Conservation (phyloP, 1,284 basidiomycete genomes). For the Cutaneotrichosporon sp. region DNA sequence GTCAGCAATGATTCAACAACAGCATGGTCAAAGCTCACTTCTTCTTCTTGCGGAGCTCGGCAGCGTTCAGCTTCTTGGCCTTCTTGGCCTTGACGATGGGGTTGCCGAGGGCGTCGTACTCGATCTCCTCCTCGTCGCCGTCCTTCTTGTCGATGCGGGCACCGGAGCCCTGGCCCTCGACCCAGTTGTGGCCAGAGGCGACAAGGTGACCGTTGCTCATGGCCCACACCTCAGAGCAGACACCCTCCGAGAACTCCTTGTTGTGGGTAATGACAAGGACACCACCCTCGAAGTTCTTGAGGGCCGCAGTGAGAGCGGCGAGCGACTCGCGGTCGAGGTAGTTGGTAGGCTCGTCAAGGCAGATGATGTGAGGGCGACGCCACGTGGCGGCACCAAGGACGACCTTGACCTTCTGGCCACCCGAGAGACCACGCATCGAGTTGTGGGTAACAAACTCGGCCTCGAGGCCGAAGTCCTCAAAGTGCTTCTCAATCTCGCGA, state of each 20-base stretch:
- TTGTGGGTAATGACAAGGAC: slow-evolving; percentile 96
- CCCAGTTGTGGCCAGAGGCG: slow-evolving; percentile 97
- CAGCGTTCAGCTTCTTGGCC: slow-evolving; percentile 74
- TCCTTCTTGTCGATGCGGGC: slow-evolving; percentile 82
- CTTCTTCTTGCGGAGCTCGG: slow-evolving; percentile 83
- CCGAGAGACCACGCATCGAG: slow-evolving; percentile 94
- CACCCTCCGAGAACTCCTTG: slow-evolving; percentile 91
- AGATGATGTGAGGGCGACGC: slow-evolving; percentile 96
- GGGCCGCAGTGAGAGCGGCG: slow-evolving; percentile 90
- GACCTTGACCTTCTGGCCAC: slow-evolving; percentile 99
- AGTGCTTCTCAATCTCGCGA: slow-evolving; percentile 97
- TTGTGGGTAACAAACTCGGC: slow-evolving; percentile 87
- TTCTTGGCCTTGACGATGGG: slow-evolving; percentile 61
- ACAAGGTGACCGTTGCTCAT: slow-evolving; percentile 90
- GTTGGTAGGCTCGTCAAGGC: slow-evolving; percentile 93
- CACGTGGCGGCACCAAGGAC: slow-evolving; percentile 97
- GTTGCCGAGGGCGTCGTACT: slow-evolving; percentile 85
- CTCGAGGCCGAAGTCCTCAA: slow-evolving; percentile 86
- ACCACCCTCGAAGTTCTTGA: slow-evolving; percentile 96
- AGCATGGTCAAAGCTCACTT: slow-evolving; percentile 56
- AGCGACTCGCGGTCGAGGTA: slow-evolving; percentile 97
- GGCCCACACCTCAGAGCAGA: slow-evolving; percentile 66
- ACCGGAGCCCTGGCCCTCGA: slow-evolving; percentile 92
- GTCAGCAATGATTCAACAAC: no score
- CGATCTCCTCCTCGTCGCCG: slow-evolving; percentile 81